Conservation (phyloP, 1,139 yeast species). For the Diutina neorugosa region DNA sequence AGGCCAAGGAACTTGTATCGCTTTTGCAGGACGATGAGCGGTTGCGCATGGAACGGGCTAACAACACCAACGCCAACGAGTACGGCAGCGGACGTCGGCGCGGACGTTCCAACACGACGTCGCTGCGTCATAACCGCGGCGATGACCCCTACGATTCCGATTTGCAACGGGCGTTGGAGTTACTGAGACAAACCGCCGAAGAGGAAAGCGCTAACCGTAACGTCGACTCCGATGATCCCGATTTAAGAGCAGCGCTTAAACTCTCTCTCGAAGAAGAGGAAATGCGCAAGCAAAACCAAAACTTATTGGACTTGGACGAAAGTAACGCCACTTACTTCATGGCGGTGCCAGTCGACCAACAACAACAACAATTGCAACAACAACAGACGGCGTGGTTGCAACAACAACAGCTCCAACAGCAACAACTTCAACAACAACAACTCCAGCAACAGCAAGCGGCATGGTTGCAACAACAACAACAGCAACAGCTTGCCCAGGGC, state of each 20-base stretch:
- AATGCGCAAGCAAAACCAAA: conserved; percentile 41
- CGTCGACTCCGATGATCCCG: conserved; percentile 57
- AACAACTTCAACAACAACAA: conserved; percentile 11
- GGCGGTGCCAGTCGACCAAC: conserved; percentile 6
- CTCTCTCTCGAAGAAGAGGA: conserved; percentile 85
- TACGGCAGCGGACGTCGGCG: conserved; percentile 15
- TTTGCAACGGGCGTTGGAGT: conserved; percentile 70
- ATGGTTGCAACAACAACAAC: background rate
- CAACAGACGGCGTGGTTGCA: background rate
- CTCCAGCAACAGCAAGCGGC: too few relatives aligned
- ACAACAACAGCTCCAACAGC: conserved; percentile 1
- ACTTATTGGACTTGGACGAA: conserved; percentile 43
- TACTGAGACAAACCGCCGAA: conserved; percentile 73
- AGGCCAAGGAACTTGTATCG: conserved; percentile 82
- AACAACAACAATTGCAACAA: conserved; percentile 10
- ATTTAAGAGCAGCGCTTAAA: conserved; percentile 68
- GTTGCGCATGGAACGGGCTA: conserved; percentile 55
- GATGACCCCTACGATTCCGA: conserved; percentile 62
- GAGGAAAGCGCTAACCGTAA: conserved; percentile 38
- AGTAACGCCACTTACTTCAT: conserved; percentile 10
- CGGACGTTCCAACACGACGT: conserved; percentile 10
- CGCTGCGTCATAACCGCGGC: conserved; percentile 8
- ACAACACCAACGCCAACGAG: background rate
- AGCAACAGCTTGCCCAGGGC: conserved; percentile 13
- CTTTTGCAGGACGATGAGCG: conserved; percentile 77